These are phyloP conservation scores for Cercis canadensis DNA, from an alignment of 306 rosid genomes.

Conservation along the genomic window DNA sequence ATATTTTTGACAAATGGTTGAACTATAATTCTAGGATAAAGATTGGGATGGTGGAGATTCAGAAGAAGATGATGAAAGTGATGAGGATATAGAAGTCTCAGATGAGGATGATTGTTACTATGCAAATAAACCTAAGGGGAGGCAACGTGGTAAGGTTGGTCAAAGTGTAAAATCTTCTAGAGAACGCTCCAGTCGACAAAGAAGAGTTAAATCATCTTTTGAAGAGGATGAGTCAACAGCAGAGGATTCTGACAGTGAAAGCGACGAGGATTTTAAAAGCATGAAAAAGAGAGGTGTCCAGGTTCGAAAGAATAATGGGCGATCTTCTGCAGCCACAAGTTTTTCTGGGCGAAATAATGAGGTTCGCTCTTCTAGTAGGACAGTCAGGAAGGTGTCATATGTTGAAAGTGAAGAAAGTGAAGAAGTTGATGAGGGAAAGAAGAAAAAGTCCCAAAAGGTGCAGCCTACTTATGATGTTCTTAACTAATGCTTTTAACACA, in stretches of 20 bases:
- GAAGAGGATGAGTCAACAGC: constrained; percentile 84
- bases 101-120: constrained; percentile 82
- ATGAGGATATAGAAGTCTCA: constrained; percentile 66
- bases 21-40: constrained; percentile 68
- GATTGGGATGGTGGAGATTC: constrained; percentile 90
- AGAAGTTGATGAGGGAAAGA: constrained; percentile 87
- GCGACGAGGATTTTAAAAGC: constrained; percentile 74
- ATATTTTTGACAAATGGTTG: constrained; percentile 36
- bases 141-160: constrained; percentile 64
- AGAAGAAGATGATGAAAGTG: constrained; percentile 75
- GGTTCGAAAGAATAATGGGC: constrained; percentile 66
- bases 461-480: constrained; percentile 29
- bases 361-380: constrained; percentile 87
- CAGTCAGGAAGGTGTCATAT: constrained; percentile 95
- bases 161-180: constrained; percentile 56
- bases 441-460: constrained; percentile 90
- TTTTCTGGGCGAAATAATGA: constrained; percentile 63
- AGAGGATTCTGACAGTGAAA: constrained; percentile 78
- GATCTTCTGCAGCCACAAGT: constrained; percentile 52
- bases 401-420: constrained; percentile 99
- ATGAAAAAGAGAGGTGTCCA: constrained; percentile 57
- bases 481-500: constrained; percentile 7
- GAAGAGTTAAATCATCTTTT: constrained; percentile 72
- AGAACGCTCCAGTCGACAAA: constrained; percentile 71
- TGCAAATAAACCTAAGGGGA: constrained; percentile 67